A percentile compares a stretch with the other conserved stretches of the same genome.
phyloP scores from a whole-genome alignment of 257 asterid genomes.

The Oldenlandia corymbosa region DNA sequence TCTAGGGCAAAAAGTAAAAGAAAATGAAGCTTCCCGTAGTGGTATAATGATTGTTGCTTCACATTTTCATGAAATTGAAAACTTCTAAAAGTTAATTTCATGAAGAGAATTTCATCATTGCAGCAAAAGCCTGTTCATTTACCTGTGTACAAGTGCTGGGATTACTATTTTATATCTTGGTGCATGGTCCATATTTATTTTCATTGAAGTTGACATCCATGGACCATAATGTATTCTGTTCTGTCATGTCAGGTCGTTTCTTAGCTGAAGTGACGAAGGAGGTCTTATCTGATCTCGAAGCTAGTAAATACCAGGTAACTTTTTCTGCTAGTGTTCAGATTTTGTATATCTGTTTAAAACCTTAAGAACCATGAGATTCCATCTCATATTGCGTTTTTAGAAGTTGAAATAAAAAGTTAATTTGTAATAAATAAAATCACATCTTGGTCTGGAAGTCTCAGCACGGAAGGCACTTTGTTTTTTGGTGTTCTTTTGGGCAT shows the following conservation, averaged over 20 bases:
- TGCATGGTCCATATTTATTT: background rate
- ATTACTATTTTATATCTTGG: background rate
- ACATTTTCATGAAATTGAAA: background rate
- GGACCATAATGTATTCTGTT: background rate
- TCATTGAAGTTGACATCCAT: background rate
- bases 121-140: background rate
- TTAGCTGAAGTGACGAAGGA: slow-evolving; percentile 85
- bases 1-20: background rate
- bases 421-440: no score
- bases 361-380: background rate
- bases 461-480: background rate
- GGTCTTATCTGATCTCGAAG: slow-evolving; percentile 78
- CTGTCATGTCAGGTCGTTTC: slow-evolving; percentile 62
- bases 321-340: background rate
- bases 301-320: slow-evolving; percentile 81
- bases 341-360: slow-evolving; percentile 1
- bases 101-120: background rate
- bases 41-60: background rate
- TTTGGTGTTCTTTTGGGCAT: background rate
- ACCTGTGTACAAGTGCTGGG: background rate
- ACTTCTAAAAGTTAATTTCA: background rate
- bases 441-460: no score
- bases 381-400: background rate
- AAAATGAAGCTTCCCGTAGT: background rate
- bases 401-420: background rate